Evolutionary conservation across 1,139 yeast species (phyloP), one percentile per base, ranked within the genome.

Genomic region (Ogataea hybrid): DNA sequence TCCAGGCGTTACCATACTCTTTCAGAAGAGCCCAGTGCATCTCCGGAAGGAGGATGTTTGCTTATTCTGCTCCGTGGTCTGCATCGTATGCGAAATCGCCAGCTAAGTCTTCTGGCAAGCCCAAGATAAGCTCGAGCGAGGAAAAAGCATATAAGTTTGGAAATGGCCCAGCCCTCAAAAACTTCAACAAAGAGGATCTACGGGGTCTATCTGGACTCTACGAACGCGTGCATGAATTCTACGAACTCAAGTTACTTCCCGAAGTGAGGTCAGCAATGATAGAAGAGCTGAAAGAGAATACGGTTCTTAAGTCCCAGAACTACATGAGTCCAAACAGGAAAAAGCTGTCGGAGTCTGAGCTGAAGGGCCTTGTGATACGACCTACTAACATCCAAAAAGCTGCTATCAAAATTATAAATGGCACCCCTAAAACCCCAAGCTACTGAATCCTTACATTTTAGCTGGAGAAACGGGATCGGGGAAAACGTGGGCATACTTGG

Each of bases 391-490:
- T 83, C 36, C 90, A 83, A 59, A 66, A 71, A 1, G 71, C 81
- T 6, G 75, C 83, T 2, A 71, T 79, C 28, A 78, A 77, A 50
- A 66, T 71, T 11, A 64, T 82, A 22, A 63, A 65, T 34, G 53
- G 62, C 4, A 56, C 49, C 45, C 70, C 56, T 53, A 63, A 47
- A 39, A 56, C 51, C 37, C 63, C 30, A 61, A 57, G 18, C 69
- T 73, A 46, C 63, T 80, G 32, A 81, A 81, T 52, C 74, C 84
- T 0, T 88, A 80, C 65, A 79, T 95, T 3, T 63, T 92, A 44
- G 97, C 97, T 2, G 96, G 97, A 2, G 97, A 92, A 60, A 92
- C 98, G 0, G 98, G 97, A 0, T 84, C 95, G 0, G 97, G 98
- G 7, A 92, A 92, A 61, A 92, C 98, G 0, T 79, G 96, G 80